phyloP scores from a whole-genome alignment of 495 filamentous ascomycete species.

The Penicillium bialowiezense region DNA sequence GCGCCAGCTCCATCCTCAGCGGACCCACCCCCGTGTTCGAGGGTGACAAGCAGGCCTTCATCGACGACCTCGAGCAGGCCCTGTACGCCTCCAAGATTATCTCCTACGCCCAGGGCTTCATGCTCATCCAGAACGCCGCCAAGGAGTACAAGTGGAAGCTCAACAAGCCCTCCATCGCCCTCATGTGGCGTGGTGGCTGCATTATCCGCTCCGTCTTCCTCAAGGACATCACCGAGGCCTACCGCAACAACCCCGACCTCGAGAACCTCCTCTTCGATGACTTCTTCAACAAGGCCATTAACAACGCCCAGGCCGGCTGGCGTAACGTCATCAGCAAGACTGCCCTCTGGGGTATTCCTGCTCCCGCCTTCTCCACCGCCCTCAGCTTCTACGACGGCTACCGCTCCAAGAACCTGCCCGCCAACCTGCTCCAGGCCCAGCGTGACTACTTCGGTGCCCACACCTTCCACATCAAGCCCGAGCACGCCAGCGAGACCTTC shows the following conservation, averaged over 20 bases:
- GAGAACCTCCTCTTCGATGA: slow-evolving; percentile 98
- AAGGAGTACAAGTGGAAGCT: slow-evolving; percentile 97
- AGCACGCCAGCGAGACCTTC: slow-evolving; percentile 78
- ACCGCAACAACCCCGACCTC: slow-evolving; percentile 89
- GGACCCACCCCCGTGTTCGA: slow-evolving; percentile 77
- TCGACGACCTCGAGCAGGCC: slow-evolving; percentile 96
- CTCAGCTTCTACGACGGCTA: slow-evolving; percentile 98
- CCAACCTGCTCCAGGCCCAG: slow-evolving; percentile 97
- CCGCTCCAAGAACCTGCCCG: slow-evolving; percentile 89
- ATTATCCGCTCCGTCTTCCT: slow-evolving; percentile 99
- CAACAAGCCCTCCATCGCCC: slow-evolving; percentile 98
- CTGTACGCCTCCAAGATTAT: slow-evolving; percentile 99
- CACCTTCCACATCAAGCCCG: slow-evolving; percentile 97
- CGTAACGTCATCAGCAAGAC: slow-evolving; percentile 90
- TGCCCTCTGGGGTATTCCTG: slow-evolving; percentile 90
- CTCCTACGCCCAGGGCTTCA: slow-evolving; percentile 99
- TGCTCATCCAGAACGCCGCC: slow-evolving; percentile 98
- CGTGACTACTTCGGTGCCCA: slow-evolving; percentile 99
- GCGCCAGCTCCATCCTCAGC: slow-evolving; percentile 73
- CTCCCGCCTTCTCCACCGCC: slow-evolving; percentile 92
- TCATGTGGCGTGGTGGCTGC: slow-evolving; percentile 99
- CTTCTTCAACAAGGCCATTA: slow-evolving; percentile 99
- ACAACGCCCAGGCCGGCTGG: slow-evolving; percentile 94
- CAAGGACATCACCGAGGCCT: slow-evolving; percentile 97
- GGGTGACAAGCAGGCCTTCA: slow-evolving; percentile 87